phyloP scores from a whole-genome alignment of 2,329 filamentous ascomycete species.

The Fusarium xyrophilum region DNA sequence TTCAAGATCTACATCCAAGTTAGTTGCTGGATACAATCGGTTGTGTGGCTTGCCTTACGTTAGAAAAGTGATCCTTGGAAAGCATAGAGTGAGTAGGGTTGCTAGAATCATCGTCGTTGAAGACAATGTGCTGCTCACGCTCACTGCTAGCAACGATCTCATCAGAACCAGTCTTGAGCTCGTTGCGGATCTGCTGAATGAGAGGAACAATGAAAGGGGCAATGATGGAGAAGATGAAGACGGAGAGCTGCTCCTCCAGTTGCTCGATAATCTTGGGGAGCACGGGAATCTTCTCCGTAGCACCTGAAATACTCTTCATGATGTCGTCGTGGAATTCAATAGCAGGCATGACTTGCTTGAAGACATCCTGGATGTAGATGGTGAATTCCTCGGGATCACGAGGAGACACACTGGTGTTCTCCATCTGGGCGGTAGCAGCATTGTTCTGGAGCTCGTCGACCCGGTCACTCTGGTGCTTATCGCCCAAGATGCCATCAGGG shows the following conservation, averaged over 20 bases:
- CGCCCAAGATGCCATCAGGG: constrained; percentile 79
- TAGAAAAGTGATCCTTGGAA: constrained; percentile 94
- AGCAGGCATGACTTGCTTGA: constrained; percentile 83
- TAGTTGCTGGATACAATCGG: neutral
- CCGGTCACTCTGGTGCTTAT: constrained; percentile 74
- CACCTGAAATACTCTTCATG: constrained; percentile 77
- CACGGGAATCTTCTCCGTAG: constrained; percentile 85
- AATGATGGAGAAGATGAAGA: constrained; percentile 91
- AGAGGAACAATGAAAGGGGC: constrained; percentile 88
- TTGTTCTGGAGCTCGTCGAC: constrained; percentile 82
- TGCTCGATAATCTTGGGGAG: constrained; percentile 86
- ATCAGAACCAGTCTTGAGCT: constrained; percentile 83
- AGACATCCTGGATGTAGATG: constrained; percentile 74
- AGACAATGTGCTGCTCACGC: constrained; percentile 85
- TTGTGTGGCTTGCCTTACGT: constrained; percentile 55
- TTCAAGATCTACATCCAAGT: constrained; percentile 68
- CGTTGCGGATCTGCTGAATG: constrained; percentile 83
- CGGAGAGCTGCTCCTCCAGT: constrained; percentile 82
- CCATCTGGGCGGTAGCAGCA: constrained; percentile 75
- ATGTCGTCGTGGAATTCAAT: constrained; percentile 91
- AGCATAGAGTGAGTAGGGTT: constrained; percentile 96
- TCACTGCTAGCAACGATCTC: constrained; percentile 87
- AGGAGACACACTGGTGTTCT: constrained; percentile 76
- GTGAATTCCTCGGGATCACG: constrained; percentile 86
- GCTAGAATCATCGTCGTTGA: constrained; percentile 75